Evolutionary conservation across 2,329 filamentous ascomycete genomes (phyloP).

Genomic region (Amauroascus niger): DNA sequence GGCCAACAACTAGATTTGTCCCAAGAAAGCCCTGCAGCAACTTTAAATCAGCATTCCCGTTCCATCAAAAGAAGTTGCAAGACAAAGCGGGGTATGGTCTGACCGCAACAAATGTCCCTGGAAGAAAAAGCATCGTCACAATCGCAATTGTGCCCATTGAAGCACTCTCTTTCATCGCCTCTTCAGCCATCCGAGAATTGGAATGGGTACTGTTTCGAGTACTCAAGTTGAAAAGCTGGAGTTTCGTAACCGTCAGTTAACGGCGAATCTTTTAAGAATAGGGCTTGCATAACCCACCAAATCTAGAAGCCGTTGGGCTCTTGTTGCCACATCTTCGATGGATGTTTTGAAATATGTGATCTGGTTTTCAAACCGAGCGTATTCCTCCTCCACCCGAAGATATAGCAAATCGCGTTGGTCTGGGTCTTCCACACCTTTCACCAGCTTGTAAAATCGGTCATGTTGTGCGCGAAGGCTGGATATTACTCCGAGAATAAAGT

Average conservation of each 20-base stretch:
- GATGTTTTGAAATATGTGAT: conserved; percentile 15
- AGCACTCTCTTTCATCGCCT: conserved; percentile 26
- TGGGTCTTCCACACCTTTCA: conserved; percentile 3
- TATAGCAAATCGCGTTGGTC: conserved; percentile 13
- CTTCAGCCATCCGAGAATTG: conserved; percentile 14
- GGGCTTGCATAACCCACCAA: neutral
- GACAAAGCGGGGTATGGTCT: neutral
- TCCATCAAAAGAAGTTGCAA: neutral
- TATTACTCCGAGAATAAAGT: conserved; percentile 13
- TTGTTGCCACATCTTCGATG: conserved; percentile 12
- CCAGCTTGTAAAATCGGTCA: conserved; percentile 11
- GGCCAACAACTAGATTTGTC: conserved; percentile 10
- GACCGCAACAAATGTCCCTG: conserved; percentile 35
- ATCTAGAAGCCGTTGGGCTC: conserved; percentile 11
- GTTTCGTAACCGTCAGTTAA: neutral
- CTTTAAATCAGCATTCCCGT: neutral
- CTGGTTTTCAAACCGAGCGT: conserved; percentile 13
- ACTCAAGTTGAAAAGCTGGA: conserved; percentile 12
- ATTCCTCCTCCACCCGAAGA: conserved; percentile 13
- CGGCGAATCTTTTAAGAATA: neutral
- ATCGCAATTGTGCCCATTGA: conserved; percentile 35
- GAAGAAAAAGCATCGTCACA: conserved; percentile 36
- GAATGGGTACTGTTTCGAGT: conserved; percentile 10
- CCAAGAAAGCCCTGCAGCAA: conserved; percentile 10
- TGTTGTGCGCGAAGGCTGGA: conserved; percentile 10